Evolutionary conservation across 2,329 filamentous ascomycete species (phyloP), one percentile per base, ranked within the genome.

Genomic region (Epichloe uncinata): DNA sequence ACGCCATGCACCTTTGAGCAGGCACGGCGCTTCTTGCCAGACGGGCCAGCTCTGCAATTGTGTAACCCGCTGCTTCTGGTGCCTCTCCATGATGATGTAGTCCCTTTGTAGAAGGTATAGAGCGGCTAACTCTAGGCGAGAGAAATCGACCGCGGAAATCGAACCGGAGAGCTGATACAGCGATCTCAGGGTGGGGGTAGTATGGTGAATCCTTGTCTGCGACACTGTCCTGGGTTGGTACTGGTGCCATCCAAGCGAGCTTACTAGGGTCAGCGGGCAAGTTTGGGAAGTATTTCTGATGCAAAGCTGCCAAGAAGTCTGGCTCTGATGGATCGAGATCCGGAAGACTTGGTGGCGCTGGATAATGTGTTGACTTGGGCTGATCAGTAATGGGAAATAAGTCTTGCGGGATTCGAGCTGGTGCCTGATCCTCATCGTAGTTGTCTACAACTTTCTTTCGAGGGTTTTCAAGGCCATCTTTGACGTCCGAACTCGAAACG

Each of bases 71-170:
- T 1, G 90, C 87, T 66, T 95, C 88, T 15, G 93, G 93, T 1
- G 91, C 90, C 52, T 90, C 81, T 54, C 85, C 89, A 64, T 98
- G 93, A 65, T 98, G 91, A 65, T 98, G 93, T 13, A 98, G 75
- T 0, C 93, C 93, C 52, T 84, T 79, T 12, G 81, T 82, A 1
- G 80, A 79, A 5, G 91, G 86, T 26, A 97, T 81, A 2, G 78
- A 73, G 50, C 89, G 76, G 26, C 88, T 82, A 35, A 81, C 77
- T 45, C 80, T 75, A 0, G 93, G 93, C 0, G 91, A 81, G 12
- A 98, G 74, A 3, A 98, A 74, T 0, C 77, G 75, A 54, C 91
- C 93, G 47, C 75, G 78, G 64, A 98, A 95, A 63, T 90, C 85
- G 72, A 97, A 98, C 50, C 93, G 85, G 47, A 98, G 75, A 35